Base-by-base conservation (phyloP, 805 yeast species). In the Kodamaea hsintzibuensis region DNA sequence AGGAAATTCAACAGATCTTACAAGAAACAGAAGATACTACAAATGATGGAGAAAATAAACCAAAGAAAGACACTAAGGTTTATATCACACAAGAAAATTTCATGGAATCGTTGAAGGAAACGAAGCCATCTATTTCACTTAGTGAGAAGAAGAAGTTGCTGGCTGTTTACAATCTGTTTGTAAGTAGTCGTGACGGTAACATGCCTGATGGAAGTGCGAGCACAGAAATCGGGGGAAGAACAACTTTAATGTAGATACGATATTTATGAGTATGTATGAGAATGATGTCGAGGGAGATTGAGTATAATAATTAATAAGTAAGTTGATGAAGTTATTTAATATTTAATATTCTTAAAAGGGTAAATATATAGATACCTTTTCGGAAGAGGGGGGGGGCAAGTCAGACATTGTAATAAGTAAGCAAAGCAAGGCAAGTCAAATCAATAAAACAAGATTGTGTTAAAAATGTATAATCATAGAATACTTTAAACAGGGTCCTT, bases 191-290 rank as follows among this genome's bases (percentile, higher is more conserved):
- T 45, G 92, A 88, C 53, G 97, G 97, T 0, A 85, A 86, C 54
- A 84, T 93, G 90, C 96, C 96, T 0, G 85, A 84, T 58, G 98
- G 97, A 0, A 80, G 84, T 35, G 83, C 93, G 2, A 83, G 95
- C 62, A 83, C 76, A 42, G 92, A 88, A 47, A 80, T 91, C 14
- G 98, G 98, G 1, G 96, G 91, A 2, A 77, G 98, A 55, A 81
- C 89, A 8, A 88, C 96, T 0, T 72, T 92, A 49, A 89, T 88
- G 91, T 91, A 68, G 76, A 12, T 30, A 30, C 35, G 35, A 30
- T 30, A 12, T 9, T 22, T 30, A 30, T 30, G 35, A 30, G 35
- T 30, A 30, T 30, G 35, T 22, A 22, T 22, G 25, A 22, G 6
- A 4, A 4, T 22, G 25, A 22, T n/a, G 25, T 22, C 6, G 25